phyloP scores from a whole-genome alignment of 192 early-diverging fungal genomes.

The Coemansia sp. region DNA sequence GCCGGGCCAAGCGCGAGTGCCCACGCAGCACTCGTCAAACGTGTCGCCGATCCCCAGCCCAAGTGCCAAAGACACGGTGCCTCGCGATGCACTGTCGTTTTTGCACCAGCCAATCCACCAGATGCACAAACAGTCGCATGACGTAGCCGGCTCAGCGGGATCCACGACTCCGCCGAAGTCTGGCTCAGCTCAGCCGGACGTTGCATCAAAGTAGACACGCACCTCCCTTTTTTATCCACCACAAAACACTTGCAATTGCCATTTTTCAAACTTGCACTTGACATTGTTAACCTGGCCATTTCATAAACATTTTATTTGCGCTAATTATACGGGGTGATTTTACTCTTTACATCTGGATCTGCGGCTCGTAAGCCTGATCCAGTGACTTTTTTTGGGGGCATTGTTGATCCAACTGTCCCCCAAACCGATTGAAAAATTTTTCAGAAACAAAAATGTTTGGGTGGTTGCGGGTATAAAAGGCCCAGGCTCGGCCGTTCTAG shows the following conservation, averaged over 20 bases:
- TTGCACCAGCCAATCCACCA: constrained; percentile 53
- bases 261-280: too few species aligned
- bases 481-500: neutral
- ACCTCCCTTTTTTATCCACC: too few species aligned
- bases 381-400: neutral
- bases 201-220: constrained; percentile 30
- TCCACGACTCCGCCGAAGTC: constrained; percentile 30
- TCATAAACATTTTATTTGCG: too few species aligned
- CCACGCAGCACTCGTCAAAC: constrained; percentile 26
- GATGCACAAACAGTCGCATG: constrained; percentile 42
- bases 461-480: constrained; percentile 23
- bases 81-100: constrained; percentile 49
- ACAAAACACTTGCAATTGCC: too few species aligned
- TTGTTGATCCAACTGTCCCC: neutral
- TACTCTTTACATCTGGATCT: too few species aligned
- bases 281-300: too few species aligned
- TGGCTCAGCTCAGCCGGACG: constrained; percentile 13
- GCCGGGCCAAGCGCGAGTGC: constrained; percentile 13
- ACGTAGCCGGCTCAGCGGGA: constrained; percentile 9
- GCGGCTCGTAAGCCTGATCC: neutral
- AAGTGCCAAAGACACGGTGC: constrained; percentile 26
- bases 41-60: constrained; percentile 45
- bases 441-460: neutral
- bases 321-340: too few species aligned
- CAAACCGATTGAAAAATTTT: constrained; percentile 11